Conservation (phyloP, 805 yeast genomes). For the Soucietia sequanensis region DNA sequence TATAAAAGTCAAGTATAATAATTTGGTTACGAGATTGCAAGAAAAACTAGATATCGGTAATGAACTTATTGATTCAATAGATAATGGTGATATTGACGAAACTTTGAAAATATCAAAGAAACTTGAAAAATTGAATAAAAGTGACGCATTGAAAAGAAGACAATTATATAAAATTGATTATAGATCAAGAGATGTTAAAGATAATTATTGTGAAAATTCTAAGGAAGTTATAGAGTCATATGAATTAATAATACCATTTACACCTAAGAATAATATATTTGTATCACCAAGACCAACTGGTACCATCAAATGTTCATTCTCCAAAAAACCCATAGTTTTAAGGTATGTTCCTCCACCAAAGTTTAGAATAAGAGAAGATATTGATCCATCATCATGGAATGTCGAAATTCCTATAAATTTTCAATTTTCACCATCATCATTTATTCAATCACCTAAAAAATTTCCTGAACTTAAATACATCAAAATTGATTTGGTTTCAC, state of each 20-base stretch:
- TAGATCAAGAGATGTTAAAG: background rate
- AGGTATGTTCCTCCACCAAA: constrained; percentile 5
- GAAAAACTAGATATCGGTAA: constrained; percentile 28
- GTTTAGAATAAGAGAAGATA: background rate
- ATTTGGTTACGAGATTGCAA: constrained; percentile 23
- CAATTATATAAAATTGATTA: constrained; percentile 1
- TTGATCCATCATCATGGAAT: constrained; percentile 4
- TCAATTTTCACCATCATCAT: constrained; percentile 1
- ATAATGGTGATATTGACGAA: constrained; percentile 1
- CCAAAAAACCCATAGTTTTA: background rate
- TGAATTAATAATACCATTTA: constrained; percentile 1
- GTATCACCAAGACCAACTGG: constrained; percentile 2
- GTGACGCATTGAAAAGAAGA: background rate
- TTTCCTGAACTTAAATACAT: constrained; percentile 18
- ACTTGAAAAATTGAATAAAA: background rate
- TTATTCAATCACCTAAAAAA: constrained; percentile 2
- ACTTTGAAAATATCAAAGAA: constrained; percentile 2
- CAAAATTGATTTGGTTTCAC: constrained; percentile 18
- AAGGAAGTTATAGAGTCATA: constrained; percentile 1
- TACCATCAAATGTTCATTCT: constrained; percentile 4
- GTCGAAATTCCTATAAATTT: constrained; percentile 5
- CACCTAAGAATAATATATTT: background rate
- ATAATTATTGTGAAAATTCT: background rate
- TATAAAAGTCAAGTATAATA: constrained; percentile 19
- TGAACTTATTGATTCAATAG: constrained; percentile 14